Percentiles rank a stretch among this genome's conserved stretches.
Evolutionary conservation across 1,139 yeast genomes (phyloP).

Genomic region (Diutina pseudorugosa): DNA sequence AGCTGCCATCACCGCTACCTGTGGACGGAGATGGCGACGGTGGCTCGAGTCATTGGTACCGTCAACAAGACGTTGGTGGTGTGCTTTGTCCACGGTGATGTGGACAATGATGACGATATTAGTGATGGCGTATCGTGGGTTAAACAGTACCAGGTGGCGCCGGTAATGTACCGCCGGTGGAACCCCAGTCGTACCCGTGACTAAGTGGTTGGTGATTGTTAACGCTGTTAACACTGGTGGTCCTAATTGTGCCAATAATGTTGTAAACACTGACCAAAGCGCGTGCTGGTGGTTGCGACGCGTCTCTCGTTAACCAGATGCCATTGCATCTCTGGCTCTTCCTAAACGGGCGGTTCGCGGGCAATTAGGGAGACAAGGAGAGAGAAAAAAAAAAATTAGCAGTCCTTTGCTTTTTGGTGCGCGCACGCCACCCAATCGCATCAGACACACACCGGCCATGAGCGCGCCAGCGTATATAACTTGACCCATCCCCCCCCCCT

Average conservation of each 20-base stretch:
- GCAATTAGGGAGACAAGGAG: neutral
- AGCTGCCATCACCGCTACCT: conserved; percentile 14
- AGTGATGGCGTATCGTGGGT: conserved; percentile 19
- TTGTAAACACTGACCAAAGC: too few species aligned
- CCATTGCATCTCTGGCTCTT: too few species aligned
- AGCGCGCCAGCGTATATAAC: neutral
- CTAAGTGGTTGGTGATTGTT: too few species aligned
- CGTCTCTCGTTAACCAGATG: neutral
- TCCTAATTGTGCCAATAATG: too few species aligned
- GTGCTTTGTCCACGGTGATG: conserved; percentile 41
- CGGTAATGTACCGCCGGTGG: conserved; percentile 70
- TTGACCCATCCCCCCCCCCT: neutral
- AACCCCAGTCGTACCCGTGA: conserved; percentile 74
- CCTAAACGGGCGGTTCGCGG: too few species aligned
- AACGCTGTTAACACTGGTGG: too few species aligned
- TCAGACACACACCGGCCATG: neutral
- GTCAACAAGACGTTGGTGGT: conserved; percentile 72
- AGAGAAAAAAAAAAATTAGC: too few species aligned
- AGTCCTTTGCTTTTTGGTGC: neutral
- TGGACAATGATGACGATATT: conserved; percentile 17
- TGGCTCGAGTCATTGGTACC: conserved; percentile 75
- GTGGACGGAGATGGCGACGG: conserved; percentile 56
- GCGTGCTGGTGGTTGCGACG: too few species aligned
- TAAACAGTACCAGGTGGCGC: conserved; percentile 37
- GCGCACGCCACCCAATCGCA: neutral